Conservation (phyloP, 2,329 filamentous ascomycete genomes). For the Mycosphaerelloides madeirae region DNA sequence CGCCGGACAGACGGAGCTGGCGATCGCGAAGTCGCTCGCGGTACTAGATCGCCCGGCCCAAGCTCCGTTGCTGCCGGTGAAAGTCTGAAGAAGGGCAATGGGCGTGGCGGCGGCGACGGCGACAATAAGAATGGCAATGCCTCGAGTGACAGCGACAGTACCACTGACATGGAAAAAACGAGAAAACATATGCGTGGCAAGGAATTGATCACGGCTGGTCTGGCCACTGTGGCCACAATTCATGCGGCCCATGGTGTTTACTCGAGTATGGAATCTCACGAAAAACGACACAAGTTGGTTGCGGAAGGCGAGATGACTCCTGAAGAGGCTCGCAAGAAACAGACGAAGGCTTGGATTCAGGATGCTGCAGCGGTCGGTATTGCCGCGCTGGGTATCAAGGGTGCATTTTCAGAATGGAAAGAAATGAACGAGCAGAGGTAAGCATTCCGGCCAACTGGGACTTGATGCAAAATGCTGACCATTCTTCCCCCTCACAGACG, state of each 20-base stretch:
- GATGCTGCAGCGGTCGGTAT: slow-evolving; percentile 64
- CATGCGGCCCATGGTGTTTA: slow-evolving; percentile 64
- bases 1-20: slow-evolving; percentile 31
- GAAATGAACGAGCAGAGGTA: slow-evolving; percentile 60
- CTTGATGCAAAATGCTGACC: slow-evolving; percentile 13
- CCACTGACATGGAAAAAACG: slow-evolving; percentile 55
- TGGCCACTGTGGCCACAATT: slow-evolving; percentile 65
- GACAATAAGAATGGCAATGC: slow-evolving; percentile 14
- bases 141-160: slow-evolving; percentile 33
- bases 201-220: slow-evolving; percentile 60
- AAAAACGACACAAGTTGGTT: slow-evolving; percentile 57
- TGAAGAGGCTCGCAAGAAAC: slow-evolving; percentile 59
- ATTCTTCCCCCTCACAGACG: slow-evolving; percentile 25
- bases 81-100: slow-evolving; percentile 1
- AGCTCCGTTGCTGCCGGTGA: slow-evolving; percentile 37
- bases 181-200: slow-evolving; percentile 63
- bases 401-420: slow-evolving; percentile 62
- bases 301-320: slow-evolving; percentile 58
- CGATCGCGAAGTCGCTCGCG: slow-evolving; percentile 28
- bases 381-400: slow-evolving; percentile 63
- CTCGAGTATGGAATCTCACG: slow-evolving; percentile 58
- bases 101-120: slow-evolving; percentile 8
- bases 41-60: slow-evolving; percentile 40
- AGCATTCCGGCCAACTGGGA: slow-evolving; percentile 28
- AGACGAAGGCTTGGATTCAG: slow-evolving; percentile 59